Base-by-base conservation (phyloP, 768 basidiomycete species). In the Trametopsis cervina region DNA sequence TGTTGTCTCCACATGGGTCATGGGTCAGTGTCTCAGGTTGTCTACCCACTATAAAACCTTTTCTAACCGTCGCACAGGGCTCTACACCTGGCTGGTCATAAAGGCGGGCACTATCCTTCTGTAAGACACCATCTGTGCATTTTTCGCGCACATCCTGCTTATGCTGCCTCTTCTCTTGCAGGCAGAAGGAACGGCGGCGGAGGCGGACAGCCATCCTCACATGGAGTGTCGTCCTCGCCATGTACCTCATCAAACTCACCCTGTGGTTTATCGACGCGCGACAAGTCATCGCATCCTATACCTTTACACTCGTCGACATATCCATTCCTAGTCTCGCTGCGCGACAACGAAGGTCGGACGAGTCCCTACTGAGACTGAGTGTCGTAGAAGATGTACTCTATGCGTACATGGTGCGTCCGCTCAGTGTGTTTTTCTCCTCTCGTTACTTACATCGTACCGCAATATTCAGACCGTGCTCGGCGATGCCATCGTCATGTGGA, bases 401-500 rank as follows among this genome's bases (percentile, higher is more conserved):
- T 33, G 25, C 57, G 10, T 58, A 47, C 35, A 50, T 60, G 51
- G 57, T 57, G 22, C 39, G 54, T 33, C 15, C 15, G 7, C 15
- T 33, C 29, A 15, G 7, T 15, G 29, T 7, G 29, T 7, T 7
- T 33, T 7, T 7, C 7, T 15, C 29, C 7, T 33, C 29, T 33
- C 29, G n/a, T n/a, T n/a, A n/a, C n/a, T n/a, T n/a, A n/a, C n/a
- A n/a, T 33, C 29, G 15, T 33, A 7, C 29, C 15, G 15, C 29
- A 33, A n/a, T 26, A 20, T 21, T 36, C 38, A 18, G 59, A 50
- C 57, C 2, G 51, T 53, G 15, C 15, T 60, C 5, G 59, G 59
- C 21, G 59, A 60, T 35, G 44, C 25, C 22, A 55, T 60, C 46
- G 55, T 60, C 12, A 54, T 60, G 7, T 55, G 47, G 46, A 55